Evolutionary conservation across 305 asterid genomes (phyloP).

Genomic region (Fraxinus baroniana): DNA sequence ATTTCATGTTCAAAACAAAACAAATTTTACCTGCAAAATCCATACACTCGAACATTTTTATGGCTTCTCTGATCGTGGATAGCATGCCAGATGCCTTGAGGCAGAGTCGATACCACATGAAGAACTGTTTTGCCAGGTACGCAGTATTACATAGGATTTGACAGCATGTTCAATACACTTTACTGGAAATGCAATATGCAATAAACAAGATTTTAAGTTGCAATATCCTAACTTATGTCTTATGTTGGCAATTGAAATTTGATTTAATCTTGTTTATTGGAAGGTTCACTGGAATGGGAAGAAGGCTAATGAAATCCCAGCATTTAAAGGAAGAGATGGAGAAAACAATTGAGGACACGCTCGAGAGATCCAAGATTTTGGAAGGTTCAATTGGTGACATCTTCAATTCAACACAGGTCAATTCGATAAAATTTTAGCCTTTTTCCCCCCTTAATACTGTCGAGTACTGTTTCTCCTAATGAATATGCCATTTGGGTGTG

Average conservation of each 20-base stretch:
- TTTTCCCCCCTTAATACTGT: not conserved
- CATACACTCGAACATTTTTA: not conserved
- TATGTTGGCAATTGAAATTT: not conserved
- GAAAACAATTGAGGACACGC: slow-evolving; percentile 59
- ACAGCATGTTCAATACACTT: not conserved
- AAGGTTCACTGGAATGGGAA: slow-evolving; percentile 63
- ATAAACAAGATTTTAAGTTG: not conserved
- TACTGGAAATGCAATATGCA: not conserved
- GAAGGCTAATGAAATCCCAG: slow-evolving; percentile 64
- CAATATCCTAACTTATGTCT: not conserved
- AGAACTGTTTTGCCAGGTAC: slow-evolving; percentile 71
- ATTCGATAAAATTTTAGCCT: not conserved
- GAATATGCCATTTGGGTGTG: not conserved
- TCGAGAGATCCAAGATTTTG: slow-evolving; percentile 54
- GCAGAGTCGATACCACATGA: slow-evolving; percentile 61
- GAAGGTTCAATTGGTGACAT: slow-evolving; percentile 64
- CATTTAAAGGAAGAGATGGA: slow-evolving; percentile 68
- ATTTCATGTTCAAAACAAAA: slow-evolving; percentile 24
- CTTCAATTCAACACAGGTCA: slow-evolving; percentile 65
- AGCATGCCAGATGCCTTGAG: slow-evolving; percentile 60
- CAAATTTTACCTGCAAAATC: slow-evolving; percentile 17
- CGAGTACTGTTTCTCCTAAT: not conserved
- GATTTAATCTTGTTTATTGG: too few relatives aligned
- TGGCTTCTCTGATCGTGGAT: slow-evolving; percentile 56
- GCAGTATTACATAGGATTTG: not conserved